Evolutionary conservation across 1,284 basidiomycete genomes (phyloP).

Genomic region (Tausonia pullulans): DNA sequence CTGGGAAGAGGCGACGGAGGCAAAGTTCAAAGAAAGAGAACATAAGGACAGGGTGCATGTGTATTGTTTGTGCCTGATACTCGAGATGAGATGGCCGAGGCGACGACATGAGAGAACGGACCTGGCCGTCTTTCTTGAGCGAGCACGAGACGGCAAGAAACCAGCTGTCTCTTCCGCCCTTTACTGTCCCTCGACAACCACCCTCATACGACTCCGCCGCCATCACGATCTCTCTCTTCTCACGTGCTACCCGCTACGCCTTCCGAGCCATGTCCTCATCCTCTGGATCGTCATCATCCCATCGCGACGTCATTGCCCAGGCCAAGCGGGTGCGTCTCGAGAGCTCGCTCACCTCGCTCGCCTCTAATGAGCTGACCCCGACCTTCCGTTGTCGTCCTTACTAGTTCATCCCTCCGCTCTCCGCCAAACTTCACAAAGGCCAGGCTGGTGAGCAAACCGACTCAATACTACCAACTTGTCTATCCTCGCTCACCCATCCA

Average conservation of each 20-base stretch:
- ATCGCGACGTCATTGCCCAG: background rate
- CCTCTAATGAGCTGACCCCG: background rate
- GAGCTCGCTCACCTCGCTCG: background rate
- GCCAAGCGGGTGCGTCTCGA: constrained; percentile 5
- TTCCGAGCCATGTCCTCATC: background rate
- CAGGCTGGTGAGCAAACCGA: constrained; percentile 54
- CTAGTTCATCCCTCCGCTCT: constrained; percentile 34
- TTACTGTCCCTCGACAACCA: too few relatives aligned
- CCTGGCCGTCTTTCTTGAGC: too few relatives aligned
- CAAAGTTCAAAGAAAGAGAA: too few relatives aligned
- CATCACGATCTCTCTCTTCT: too few relatives aligned
- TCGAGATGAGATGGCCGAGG: too few relatives aligned
- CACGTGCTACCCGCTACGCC: background rate
- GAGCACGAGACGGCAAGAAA: too few relatives aligned
- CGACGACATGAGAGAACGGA: too few relatives aligned
- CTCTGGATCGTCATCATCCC: background rate
- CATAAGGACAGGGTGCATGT: too few relatives aligned
- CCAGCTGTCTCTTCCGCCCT: too few relatives aligned
- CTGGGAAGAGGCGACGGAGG: too few relatives aligned
- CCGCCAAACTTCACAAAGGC: constrained; percentile 71
- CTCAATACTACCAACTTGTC: background rate
- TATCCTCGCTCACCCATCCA: background rate
- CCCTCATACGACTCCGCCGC: too few relatives aligned
- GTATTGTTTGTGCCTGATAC: too few relatives aligned
- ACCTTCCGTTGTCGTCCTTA: constrained; percentile 22